Percentiles rank a stretch among this genome's conserved stretches.
Evolutionary conservation across 495 filamentous ascomycete genomes (phyloP).

Genomic region (Lichenothelia convexa): DNA sequence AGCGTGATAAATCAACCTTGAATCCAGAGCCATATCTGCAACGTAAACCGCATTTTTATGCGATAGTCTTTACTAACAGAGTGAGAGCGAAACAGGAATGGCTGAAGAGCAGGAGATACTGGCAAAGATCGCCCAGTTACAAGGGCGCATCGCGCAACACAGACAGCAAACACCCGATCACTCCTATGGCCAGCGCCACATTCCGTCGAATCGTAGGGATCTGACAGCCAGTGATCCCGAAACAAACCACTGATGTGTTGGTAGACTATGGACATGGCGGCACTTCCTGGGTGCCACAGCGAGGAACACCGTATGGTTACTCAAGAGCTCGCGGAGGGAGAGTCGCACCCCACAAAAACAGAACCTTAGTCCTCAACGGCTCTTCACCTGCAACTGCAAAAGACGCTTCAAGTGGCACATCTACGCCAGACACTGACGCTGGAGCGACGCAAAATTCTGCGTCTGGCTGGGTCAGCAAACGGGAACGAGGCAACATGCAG

Average conservation of each 20-base stretch:
- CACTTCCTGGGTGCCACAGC: constrained; percentile 7
- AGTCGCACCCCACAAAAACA: constrained; percentile 36
- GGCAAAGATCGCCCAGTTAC: constrained; percentile 9
- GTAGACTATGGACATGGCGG: not conserved
- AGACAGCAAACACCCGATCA: constrained; percentile 6
- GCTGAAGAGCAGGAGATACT: constrained; percentile 6
- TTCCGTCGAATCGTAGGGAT: not conserved
- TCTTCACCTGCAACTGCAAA: constrained; percentile 7
- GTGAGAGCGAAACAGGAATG: constrained; percentile 9
- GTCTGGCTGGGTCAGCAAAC: constrained; percentile 54
- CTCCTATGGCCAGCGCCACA: not conserved
- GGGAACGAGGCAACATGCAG: constrained; percentile 72
- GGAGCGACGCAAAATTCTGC: constrained; percentile 2
- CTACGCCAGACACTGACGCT: not conserved
- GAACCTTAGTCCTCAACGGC: constrained; percentile 56
- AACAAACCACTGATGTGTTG: not conserved
- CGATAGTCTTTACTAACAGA: too few relatives aligned
- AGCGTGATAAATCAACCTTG: too few relatives aligned
- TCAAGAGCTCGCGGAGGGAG: constrained; percentile 4
- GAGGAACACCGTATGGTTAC: constrained; percentile 11
- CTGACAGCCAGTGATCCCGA: not conserved
- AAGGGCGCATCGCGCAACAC: constrained; percentile 6
- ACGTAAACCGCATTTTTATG: too few relatives aligned
- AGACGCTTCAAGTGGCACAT: constrained; percentile 1
- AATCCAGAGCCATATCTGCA: too few relatives aligned